Conservation (phyloP, 306 rosid genomes). For the Quercus aquifolioides region DNA sequence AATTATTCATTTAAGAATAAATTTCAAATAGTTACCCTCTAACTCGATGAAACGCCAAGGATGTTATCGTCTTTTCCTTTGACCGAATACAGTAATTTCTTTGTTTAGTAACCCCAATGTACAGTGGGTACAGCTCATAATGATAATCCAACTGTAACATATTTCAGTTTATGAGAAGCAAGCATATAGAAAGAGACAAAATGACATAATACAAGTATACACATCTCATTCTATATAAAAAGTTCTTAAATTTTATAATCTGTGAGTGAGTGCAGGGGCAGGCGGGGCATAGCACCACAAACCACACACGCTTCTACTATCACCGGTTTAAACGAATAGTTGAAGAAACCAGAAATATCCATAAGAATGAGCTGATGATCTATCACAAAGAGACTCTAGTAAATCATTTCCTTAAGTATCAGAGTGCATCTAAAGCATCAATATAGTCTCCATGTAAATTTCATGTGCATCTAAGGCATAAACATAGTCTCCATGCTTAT, state of each 20-base stretch:
- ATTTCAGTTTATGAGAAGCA: constrained; percentile 7
- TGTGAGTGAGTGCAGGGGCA: neutral
- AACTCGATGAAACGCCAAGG: constrained; percentile 58
- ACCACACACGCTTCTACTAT: neutral
- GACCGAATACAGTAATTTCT: constrained; percentile 48
- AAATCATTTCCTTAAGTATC: neutral
- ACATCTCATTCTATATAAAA: neutral
- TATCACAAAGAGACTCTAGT: neutral
- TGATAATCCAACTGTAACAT: constrained; percentile 58
- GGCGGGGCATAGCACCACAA: neutral
- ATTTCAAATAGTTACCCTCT: constrained; percentile 47
- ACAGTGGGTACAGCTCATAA: constrained; percentile 41
- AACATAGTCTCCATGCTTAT: neutral
- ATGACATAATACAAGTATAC: constrained; percentile 2
- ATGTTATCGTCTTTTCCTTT: constrained; percentile 51
- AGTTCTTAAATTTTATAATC: neutral
- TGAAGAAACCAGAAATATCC: neutral
- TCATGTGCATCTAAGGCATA: neutral
- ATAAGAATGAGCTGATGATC: neutral
- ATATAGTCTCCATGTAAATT: neutral
- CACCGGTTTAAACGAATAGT: neutral
- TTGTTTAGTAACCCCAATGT: constrained; percentile 62
- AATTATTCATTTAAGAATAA: neutral
- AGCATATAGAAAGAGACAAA: neutral
- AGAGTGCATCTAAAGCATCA: neutral